These are phyloP conservation scores for Barnettozyma salicaria DNA, from an alignment of 805 yeast genomes.

Conservation along the genomic window DNA sequence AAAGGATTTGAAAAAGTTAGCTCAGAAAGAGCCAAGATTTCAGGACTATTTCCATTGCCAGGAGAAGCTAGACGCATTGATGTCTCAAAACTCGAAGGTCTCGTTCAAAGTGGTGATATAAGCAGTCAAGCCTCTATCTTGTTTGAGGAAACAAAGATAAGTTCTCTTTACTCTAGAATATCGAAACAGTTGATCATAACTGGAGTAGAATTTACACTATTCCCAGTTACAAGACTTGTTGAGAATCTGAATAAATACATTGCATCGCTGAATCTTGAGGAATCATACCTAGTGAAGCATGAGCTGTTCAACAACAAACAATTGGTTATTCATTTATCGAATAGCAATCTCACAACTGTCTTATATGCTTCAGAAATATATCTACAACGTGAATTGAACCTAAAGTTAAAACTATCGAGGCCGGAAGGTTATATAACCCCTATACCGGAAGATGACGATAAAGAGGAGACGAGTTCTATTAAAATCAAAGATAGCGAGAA, in stretches of 20 bases:
- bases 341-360: conserved; percentile 49
- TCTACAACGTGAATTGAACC: conserved; percentile 29
- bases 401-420: conserved; percentile 31
- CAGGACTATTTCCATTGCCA: conserved; percentile 75
- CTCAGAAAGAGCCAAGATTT: conserved; percentile 70
- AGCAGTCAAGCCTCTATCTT: conserved; percentile 29
- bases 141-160: conserved; percentile 29
- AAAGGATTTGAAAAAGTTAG: conserved; percentile 67
- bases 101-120: conserved; percentile 27
- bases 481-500: conserved; percentile 35
- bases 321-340: conserved; percentile 47
- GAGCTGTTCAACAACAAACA: conserved; percentile 28
- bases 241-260: conserved; percentile 42
- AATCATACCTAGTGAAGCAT: conserved; percentile 33
- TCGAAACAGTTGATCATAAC: conserved; percentile 26
- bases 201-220: conserved; percentile 27
- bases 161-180: conserved; percentile 23
- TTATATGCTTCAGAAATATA: conserved; percentile 39
- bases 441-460: conserved; percentile 14
- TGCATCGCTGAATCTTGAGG: conserved; percentile 37
- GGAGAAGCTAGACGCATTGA: conserved; percentile 44
- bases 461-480: conserved; percentile 17
- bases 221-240: conserved; percentile 34
- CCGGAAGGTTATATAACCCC: conserved; percentile 43
- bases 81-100: conserved; percentile 27